Base-by-base conservation (phyloP, 1,284 basidiomycete species). In the Naganishia sp. region DNA sequence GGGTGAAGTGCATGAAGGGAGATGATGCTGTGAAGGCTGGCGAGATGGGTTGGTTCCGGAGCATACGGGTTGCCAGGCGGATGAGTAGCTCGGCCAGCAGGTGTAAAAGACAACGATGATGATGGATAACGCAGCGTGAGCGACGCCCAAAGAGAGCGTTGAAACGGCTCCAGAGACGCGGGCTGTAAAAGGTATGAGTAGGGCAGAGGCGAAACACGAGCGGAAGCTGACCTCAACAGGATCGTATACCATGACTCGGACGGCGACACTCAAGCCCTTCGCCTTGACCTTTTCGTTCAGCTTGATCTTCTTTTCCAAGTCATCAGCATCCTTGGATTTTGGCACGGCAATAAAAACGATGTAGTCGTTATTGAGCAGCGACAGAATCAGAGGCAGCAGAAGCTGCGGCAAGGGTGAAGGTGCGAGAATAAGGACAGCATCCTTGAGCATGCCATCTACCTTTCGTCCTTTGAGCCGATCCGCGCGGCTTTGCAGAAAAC, bases 261-360 rank as follows among this genome's bases (percentile, higher is more conserved):
- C 70, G 7, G 74, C 76, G 7, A 72, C 69, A 67, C 72, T 73
- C 35, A 53, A 41, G 21, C 63, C 63, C 42, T 65, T 50, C 5
- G 63, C 47, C 54, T 57, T 56, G 32, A 55, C 46, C 69, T 77
- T 76, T n/a, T 72, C 71, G 11, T 78, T 67, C 6, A 73, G 72
- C 25, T 71, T 71, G 13, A 79, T 68, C 39, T 73, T 71, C 54
- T 71, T 71, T 70, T 79, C 78, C 25, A 79, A 63, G 31, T 72
- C 66, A 47, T 79, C 77, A n/a, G 77, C 78, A 64, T 78, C 77
- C 53, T 74, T 72, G 35, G 76, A 72, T 13, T 73, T 72, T 3
- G 78, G 77, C 2, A 79, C 75, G 10, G 78, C 76, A 32, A 79
- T 69, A n/a, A 79, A 67, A 11, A 79, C 78, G 60, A 79, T 73